These are phyloP conservation scores for Tulasnella sp. DNA, from an alignment of 768 basidiomycete species.

Conservation along the genomic window DNA sequence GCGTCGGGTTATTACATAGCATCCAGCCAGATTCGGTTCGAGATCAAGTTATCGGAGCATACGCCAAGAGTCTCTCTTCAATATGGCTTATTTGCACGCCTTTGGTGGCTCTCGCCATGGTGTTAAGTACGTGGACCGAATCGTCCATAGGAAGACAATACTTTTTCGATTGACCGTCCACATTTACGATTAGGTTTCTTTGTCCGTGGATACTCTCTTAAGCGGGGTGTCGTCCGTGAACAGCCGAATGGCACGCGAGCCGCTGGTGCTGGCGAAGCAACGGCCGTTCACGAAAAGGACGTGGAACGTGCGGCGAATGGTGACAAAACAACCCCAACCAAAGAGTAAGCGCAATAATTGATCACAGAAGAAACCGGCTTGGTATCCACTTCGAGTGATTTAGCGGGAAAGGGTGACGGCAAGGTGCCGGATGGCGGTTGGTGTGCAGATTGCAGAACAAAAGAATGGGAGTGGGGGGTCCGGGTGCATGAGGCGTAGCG, in stretches of 20 bases:
- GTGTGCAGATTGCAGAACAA: too few species aligned
- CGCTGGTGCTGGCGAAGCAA: not conserved
- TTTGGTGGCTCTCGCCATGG: not conserved
- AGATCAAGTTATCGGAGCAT: conserved; percentile 20
- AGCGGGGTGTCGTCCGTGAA: not conserved
- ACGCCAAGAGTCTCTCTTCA: conserved; percentile 24
- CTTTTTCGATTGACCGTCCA: not conserved
- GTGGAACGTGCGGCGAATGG: not conserved
- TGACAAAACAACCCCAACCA: not conserved
- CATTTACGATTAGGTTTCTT: not conserved
- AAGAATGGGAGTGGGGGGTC: too few species aligned
- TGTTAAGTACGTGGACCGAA: not conserved
- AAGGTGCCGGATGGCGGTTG: not conserved
- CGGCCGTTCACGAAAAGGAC: not conserved
- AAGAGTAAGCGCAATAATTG: not conserved
- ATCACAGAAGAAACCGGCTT: not conserved
- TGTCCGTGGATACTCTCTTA: not conserved
- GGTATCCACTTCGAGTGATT: not conserved
- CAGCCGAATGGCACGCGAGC: not conserved
- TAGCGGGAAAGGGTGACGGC: not conserved
- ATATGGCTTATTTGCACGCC: conserved; percentile 27
- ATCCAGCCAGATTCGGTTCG: conserved; percentile 32
- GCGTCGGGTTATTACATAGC: not conserved
- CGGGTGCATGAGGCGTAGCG: too few species aligned
- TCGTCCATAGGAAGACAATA: not conserved